phyloP scores from a whole-genome alignment of 257 asterid species.

The Nicotiana tabacum region DNA sequence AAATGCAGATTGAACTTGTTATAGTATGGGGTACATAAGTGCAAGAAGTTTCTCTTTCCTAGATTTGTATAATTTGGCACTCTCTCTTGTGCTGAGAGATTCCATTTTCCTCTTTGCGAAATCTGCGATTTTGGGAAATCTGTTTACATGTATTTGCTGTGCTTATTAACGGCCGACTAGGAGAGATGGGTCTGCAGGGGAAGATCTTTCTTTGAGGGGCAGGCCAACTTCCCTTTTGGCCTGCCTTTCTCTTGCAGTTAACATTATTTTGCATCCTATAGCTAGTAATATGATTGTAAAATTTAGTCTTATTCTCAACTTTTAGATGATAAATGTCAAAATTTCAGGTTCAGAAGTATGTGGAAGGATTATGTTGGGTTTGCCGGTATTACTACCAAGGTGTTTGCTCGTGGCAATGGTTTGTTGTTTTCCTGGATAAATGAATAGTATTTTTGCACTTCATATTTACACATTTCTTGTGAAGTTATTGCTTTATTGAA shows the following conservation, averaged over 20 bases:
- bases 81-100: neutral
- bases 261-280: slow-evolving; percentile 1
- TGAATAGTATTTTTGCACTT: neutral
- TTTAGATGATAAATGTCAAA: slow-evolving; percentile 11
- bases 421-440: slow-evolving; percentile 23
- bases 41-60: neutral
- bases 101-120: neutral
- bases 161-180: neutral
- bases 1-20: neutral
- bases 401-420: slow-evolving; percentile 99
- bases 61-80: neutral
- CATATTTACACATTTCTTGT: neutral
- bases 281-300: neutral
- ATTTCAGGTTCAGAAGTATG: slow-evolving; percentile 79
- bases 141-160: neutral
- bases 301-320: neutral
- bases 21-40: neutral
- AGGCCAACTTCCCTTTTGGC: neutral
- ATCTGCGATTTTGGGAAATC: neutral
- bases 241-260: slow-evolving; percentile 7
- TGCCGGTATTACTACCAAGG: slow-evolving; percentile 98
- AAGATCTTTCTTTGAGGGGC: neutral
- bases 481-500: neutral
- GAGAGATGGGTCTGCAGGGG: neutral
- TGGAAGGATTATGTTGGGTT: slow-evolving; percentile 98